Base-by-base conservation (phyloP, 352 stramenopile species). In the Sclerospora graminicola region DNA sequence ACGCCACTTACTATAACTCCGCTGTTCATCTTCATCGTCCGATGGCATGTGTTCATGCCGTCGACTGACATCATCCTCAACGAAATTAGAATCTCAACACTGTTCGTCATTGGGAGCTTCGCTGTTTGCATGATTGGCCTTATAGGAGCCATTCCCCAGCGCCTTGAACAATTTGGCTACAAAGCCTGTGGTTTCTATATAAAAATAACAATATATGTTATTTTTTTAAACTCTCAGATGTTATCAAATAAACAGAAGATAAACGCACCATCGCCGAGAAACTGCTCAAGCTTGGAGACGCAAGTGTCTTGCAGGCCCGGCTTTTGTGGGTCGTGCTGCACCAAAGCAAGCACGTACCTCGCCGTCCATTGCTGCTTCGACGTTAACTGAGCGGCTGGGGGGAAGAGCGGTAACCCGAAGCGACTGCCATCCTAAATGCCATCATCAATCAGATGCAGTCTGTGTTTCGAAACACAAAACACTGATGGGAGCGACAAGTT, bases 311-410 rank as follows among this genome's bases (percentile, higher is more conserved):
- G 63, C 33, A 92, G 52, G 0, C 73, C 81, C 2, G 69, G 54
- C 42, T 83, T 86, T 52, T 68, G 66, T 33, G 78, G 81, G 42
- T 93, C 64, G 49, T 82, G 84, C 63, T 90, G 78, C 50, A 93
- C 73, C 26, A 93, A 55, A 36, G 81, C 81, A 14, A 91, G 49
- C 29, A 93, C 79, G 49, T 93, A 93, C 70, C 44, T 88, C 75
- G 26, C 66, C 47, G 63, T 92, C 78, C 81, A 92, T 88, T 19
- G 57, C 38, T 19, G 36, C 28, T 45, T 15, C 20, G 11, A 14
- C 16, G 19, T 38, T 38, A 18, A 39, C 27, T 31, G 18, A 39
- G 20, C 37, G 41, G 32, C 28, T 42, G 30, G 27, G 20, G 30
- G 27, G 37, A 37, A 34, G 9, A 31, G 18, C 26, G 30, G 8